phyloP scores from a whole-genome alignment of 805 yeast genomes.

The Candida corydali region DNA sequence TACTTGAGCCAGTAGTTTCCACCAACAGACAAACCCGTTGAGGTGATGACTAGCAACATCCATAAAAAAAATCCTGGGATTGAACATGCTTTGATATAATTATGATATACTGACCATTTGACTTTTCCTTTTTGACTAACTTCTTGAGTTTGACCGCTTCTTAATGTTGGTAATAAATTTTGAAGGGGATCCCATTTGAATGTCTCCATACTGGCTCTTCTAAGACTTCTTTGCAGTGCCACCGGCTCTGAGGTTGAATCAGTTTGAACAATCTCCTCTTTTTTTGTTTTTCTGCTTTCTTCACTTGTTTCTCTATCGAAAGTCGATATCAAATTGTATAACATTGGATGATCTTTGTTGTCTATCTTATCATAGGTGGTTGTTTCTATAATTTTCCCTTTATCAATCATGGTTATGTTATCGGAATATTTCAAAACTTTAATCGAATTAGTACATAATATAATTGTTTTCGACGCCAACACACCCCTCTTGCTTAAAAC shows the following conservation, averaged over 20 bases:
- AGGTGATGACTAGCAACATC: slow-evolving; percentile 18
- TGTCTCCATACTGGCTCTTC: slow-evolving; percentile 56
- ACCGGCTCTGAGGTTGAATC: neutral
- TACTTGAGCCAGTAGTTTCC: slow-evolving; percentile 63
- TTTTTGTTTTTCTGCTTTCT: too few relatives aligned
- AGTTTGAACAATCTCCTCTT: too few relatives aligned
- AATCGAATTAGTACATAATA: slow-evolving; percentile 84
- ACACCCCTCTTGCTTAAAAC: slow-evolving; percentile 82
- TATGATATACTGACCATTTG: slow-evolving; percentile 46
- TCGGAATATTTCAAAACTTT: slow-evolving; percentile 75
- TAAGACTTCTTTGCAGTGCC: neutral
- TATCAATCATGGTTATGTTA: slow-evolving; percentile 61
- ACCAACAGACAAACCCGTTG: slow-evolving; percentile 28
- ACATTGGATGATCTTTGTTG: slow-evolving; percentile 16
- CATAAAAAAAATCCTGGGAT: slow-evolving; percentile 43
- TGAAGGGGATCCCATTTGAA: slow-evolving; percentile 40
- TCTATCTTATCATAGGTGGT: slow-evolving; percentile 25
- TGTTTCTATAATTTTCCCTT: slow-evolving; percentile 63
- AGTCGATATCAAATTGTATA: slow-evolving; percentile 34
- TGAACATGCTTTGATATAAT: slow-evolving; percentile 60
- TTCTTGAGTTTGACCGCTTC: slow-evolving; percentile 39
- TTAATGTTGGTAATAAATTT: slow-evolving; percentile 24
- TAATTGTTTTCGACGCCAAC: slow-evolving; percentile 65
- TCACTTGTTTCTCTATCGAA: slow-evolving; percentile 20
- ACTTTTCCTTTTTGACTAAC: slow-evolving; percentile 59